phyloP scores from a whole-genome alignment of 257 asterid genomes.

The Galeopsis tetrahit region DNA sequence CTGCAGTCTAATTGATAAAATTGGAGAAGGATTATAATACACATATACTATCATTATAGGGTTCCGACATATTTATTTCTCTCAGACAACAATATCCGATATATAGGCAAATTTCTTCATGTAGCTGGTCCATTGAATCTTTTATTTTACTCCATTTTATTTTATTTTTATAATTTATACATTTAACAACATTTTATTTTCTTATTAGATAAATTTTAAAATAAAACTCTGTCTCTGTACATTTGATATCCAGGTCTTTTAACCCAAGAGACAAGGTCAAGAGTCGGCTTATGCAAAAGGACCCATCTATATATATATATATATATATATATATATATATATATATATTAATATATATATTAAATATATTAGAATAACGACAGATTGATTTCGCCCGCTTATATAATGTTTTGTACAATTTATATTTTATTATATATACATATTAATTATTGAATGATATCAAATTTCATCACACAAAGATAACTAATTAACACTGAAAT shows the following conservation, averaged over 20 bases:
- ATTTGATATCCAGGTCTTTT: background rate
- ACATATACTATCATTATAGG: background rate
- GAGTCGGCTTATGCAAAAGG: background rate
- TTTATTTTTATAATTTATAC: background rate
- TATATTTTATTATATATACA: too few species aligned
- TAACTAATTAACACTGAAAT: too few species aligned
- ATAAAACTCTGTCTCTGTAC: background rate
- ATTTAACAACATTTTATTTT: background rate
- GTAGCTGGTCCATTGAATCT: background rate
- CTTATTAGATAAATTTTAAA: background rate
- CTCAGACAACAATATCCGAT: background rate
- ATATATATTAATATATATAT: too few species aligned
- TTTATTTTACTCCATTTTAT: background rate
- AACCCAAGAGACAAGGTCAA: background rate
- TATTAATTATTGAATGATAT: too few species aligned
- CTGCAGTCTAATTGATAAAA: background rate
- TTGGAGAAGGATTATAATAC: background rate
- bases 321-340: too few species aligned
- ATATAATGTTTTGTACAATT: too few species aligned
- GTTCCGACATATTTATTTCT: background rate
- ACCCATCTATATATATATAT: background rate
- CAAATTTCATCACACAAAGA: too few species aligned
- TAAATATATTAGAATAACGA: too few species aligned
- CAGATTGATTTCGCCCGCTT: too few species aligned
- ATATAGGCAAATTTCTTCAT: background rate